Conservation (phyloP, 2,329 filamentous ascomycete species). For the Albophoma yamanashiensis region DNA sequence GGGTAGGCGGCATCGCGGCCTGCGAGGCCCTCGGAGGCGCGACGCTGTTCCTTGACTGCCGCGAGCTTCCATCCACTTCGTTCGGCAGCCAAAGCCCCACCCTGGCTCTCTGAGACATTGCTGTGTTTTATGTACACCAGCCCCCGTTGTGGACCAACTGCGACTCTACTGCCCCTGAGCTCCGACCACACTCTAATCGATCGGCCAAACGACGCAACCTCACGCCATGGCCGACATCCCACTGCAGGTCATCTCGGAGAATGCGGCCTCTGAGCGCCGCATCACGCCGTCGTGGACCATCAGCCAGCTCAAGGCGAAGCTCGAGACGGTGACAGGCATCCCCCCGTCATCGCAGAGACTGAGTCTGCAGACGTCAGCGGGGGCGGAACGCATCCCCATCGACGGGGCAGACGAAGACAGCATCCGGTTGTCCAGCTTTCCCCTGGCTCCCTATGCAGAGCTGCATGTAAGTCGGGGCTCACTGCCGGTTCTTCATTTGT, state of each 20-base stretch:
- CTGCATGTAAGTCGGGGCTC: conserved; percentile 55
- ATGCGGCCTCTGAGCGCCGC: conserved; percentile 75
- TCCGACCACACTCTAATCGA: not conserved
- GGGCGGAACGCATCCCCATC: conserved; percentile 51
- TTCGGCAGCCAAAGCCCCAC: not conserved
- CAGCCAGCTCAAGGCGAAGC: conserved; percentile 69
- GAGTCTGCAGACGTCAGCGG: conserved; percentile 49
- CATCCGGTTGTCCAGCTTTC: conserved; percentile 52
- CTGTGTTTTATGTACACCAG: not conserved
- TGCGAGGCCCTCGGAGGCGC: not conserved
- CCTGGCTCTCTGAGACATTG: not conserved
- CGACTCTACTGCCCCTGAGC: not conserved
- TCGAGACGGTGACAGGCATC: conserved; percentile 88
- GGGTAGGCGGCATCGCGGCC: not conserved
- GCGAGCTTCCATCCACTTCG: not conserved
- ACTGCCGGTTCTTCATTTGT: conserved; percentile 8
- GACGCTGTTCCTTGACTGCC: not conserved
- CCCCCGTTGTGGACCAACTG: not conserved
- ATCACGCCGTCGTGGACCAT: conserved; percentile 91
- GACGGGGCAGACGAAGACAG: conserved; percentile 64
- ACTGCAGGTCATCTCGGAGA: conserved; percentile 64
- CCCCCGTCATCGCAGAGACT: conserved; percentile 72
- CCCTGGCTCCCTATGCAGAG: conserved; percentile 65
- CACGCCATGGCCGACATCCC: conserved; percentile 59
- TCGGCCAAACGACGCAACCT: not conserved